Base-by-base conservation (phyloP, 164 flowering plant genomes). In the Magnolia changhungtana region DNA sequence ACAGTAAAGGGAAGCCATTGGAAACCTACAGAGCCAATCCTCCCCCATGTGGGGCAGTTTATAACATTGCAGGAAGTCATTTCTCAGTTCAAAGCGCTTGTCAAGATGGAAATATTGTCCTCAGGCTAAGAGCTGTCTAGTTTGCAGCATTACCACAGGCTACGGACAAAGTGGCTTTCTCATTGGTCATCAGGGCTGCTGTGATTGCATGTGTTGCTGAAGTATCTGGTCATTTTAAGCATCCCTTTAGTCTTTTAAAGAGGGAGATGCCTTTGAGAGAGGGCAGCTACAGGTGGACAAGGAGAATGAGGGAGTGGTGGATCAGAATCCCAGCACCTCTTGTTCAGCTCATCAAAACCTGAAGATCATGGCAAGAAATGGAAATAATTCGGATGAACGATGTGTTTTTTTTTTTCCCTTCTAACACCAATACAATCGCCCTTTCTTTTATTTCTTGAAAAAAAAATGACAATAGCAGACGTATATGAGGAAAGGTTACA, bases 301-400 rank as follows among this genome's bases (percentile, higher is more conserved):
- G 98, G 80, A 84, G 96, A 73, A 55, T 84, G 14, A 87, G 89
- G 82, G 98, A 94, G 74, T 94, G 97, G 97, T 94, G 98, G 98
- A 52, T 86, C 55, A 81, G 89, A 67, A 86, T 94, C 73, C 97
- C 98, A 10, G 97, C 94, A 72, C 96, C 96, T 77, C 97, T 97
- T 31, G 93, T 92, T 80, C 86, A 83, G 76, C 89, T 94, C 59
- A 75, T 86, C 45, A 37, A 88, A 85, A 82, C 71, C 75, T 8
- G 90, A 87, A 21, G 88, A 88, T 52, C 87, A 86, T 37, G 0
- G 45, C 69, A 90, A 72, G 79, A 87, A 87, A 73, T 6, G 24
- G 21, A 63, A 61, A 8, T 55, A 50, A 55, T 37, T 37, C 7
- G 0, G 45, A 5, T 37, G 45, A 37, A 27, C 29, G 29, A 27